Conservation (phyloP, 2,329 filamentous ascomycete genomes). For the Paecilomyces niveus region DNA sequence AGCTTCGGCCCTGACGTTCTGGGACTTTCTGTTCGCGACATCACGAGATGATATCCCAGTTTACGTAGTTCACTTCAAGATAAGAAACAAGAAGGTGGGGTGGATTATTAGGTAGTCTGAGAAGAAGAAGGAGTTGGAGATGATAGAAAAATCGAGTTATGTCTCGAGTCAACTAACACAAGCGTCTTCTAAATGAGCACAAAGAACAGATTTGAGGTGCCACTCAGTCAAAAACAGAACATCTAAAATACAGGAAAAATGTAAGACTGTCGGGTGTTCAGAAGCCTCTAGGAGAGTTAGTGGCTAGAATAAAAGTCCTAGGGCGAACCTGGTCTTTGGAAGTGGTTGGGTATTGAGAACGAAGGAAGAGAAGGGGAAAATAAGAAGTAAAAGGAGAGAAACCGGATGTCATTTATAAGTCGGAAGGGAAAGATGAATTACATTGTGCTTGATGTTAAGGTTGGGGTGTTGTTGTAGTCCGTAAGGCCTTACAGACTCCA, state of each 20-base stretch:
- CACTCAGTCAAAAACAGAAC: not conserved
- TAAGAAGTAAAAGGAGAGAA: not conserved
- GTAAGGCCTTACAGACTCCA: not conserved
- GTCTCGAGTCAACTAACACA: not conserved
- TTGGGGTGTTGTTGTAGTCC: not conserved
- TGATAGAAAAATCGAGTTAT: not conserved
- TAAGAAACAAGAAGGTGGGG: not conserved
- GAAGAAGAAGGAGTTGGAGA: not conserved
- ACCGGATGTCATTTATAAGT: not conserved
- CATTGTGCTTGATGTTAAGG: not conserved
- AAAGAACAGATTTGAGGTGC: not conserved
- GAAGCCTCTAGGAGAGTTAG: not conserved
- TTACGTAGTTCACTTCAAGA: not conserved
- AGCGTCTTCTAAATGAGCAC: not conserved
- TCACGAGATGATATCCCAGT: not conserved
- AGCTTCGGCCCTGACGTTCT: not conserved
- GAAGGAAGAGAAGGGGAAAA: not conserved
- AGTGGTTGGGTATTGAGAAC: not conserved
- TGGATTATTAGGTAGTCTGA: not conserved
- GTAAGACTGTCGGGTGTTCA: not conserved
- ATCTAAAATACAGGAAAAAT: not conserved
- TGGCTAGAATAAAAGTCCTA: not conserved
- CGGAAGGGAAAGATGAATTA: not conserved
- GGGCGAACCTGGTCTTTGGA: not conserved
- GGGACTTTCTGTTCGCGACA: not conserved